Evolutionary conservation across 352 stramenopile genomes (phyloP).

Genomic region (Globisporangium takayamanum): DNA sequence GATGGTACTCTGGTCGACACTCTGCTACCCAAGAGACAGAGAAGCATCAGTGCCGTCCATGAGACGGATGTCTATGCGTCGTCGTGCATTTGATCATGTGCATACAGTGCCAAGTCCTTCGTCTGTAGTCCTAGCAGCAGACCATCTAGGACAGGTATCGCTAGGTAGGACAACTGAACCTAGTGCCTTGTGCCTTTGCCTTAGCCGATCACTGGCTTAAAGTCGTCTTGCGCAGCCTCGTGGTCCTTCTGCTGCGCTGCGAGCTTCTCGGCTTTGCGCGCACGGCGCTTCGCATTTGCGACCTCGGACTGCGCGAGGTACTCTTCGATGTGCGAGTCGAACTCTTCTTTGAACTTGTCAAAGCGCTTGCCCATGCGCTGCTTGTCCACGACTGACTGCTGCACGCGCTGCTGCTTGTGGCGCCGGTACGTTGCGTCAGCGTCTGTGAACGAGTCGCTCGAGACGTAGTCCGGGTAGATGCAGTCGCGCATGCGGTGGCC

Average conservation of each 20-base stretch:
- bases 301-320: conserved; percentile 33
- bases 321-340: conserved; percentile 59
- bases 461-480: conserved; percentile 23
- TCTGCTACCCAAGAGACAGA: too few relatives aligned
- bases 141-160: too few relatives aligned
- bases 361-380: conserved; percentile 37
- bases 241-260: conserved; percentile 3
- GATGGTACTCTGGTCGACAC: too few relatives aligned
- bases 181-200: not conserved
- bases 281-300: conserved; percentile 14
- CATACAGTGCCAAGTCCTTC: too few relatives aligned
- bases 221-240: conserved; percentile 1
- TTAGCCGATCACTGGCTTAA: conserved; percentile 11
- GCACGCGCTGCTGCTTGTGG: conserved; percentile 10
- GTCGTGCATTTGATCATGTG: too few relatives aligned
- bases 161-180: not conserved
- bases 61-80: too few relatives aligned
- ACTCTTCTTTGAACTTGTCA: conserved; percentile 41
- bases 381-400: conserved; percentile 18
- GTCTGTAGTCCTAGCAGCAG: too few relatives aligned
- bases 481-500: conserved; percentile 52
- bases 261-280: conserved; percentile 8
- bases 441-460: conserved; percentile 19
- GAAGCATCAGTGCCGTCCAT: too few relatives aligned
- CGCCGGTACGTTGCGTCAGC: conserved; percentile 3